These are phyloP conservation scores for Aspergillus eucalypticola DNA, from an alignment of 2,329 filamentous ascomycete genomes.

Conservation along the genomic window DNA sequence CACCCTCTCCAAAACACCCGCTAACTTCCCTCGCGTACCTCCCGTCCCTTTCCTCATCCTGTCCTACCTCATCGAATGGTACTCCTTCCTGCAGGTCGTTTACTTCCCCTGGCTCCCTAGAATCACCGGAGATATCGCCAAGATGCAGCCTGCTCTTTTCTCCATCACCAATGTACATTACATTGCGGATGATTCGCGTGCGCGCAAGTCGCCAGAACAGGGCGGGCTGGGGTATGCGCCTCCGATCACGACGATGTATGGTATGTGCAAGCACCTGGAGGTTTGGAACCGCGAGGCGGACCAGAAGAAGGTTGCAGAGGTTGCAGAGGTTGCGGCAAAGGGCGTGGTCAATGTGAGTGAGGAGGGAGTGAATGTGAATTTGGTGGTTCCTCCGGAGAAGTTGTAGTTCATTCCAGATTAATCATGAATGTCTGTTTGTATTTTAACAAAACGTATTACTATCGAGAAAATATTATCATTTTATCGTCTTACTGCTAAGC, in stretches of 20 bases:
- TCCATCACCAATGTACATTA: conserved; percentile 30
- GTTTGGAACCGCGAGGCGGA: conserved; percentile 36
- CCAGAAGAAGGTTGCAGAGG: conserved; percentile 12
- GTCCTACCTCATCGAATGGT: conserved; percentile 35
- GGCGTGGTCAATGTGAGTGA: conserved; percentile 16
- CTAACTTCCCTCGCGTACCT: conserved; percentile 28
- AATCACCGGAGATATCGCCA: conserved; percentile 28
- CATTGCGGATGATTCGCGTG: conserved; percentile 33
- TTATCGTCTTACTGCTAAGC: too few species aligned
- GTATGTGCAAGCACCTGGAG: conserved; percentile 34
- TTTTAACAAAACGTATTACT: not conserved
- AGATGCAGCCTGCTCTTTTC: conserved; percentile 37
- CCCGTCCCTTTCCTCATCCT: conserved; percentile 32
- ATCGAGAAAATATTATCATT: too few species aligned
- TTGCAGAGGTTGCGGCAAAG: conserved; percentile 15
- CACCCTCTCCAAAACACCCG: conserved; percentile 33
- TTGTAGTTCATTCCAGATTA: conserved; percentile 1
- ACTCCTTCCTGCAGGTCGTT: conserved; percentile 29
- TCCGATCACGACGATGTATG: conserved; percentile 35
- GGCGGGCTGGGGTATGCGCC: conserved; percentile 37
- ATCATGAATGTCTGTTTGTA: not conserved
- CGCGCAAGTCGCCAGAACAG: conserved; percentile 25
- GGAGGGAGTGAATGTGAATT: conserved; percentile 21
- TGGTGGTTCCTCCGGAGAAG: conserved; percentile 21
- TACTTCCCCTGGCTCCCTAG: conserved; percentile 29